Evolutionary conservation across 352 stramenopile genomes (phyloP), one percentile per base, ranked within the genome.

Genomic region (Pythium brassicae): DNA sequence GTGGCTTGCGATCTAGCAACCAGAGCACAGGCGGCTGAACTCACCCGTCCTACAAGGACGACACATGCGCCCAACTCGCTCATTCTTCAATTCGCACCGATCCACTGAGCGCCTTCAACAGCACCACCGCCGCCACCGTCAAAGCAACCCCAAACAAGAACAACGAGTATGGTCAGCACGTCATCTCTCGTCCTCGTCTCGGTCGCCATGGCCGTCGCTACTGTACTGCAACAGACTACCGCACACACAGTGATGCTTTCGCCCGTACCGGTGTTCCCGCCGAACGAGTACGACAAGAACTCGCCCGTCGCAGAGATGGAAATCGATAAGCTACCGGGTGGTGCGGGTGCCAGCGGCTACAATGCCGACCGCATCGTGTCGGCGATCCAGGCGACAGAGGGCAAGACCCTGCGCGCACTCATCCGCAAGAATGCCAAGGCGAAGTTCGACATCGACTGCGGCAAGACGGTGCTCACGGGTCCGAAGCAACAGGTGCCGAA

Each of bases 201-300:
- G n/a, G n/a, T n/a, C n/a, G 55, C 61, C 22, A 45, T 55, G 34
- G 45, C 61, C 40, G 53, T 53, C 25, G 4, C 32, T 37, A 37
- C 32, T 37, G 32, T 37, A 11, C 32, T 37, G 51, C 55, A 42
- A 51, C 61, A 58, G 25, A 35, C 61, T 10, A 40, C 54, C 23
- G 61, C 61, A 15, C 61, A 68, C 55, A 60, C 55, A 19, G 56
- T 61, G 50, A 68, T 68, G 61, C 8, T 57, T 17, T 34, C 19
- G 15, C 61, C 61, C 15, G 44, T 27, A 25, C 42, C 39, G 4
- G 22, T 29, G 15, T 67, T 51, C 42, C 54, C 61, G 1, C n/a
- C 29, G 1, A 51, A 48, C 2, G 58, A 59, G 43, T 63, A 63
- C 55, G 50, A 67, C 50, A 37, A 35, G 26, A 67, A 61, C 61